These are phyloP conservation scores for Aspergillus diversus DNA, from an alignment of 495 filamentous ascomycete genomes.

Conservation along the genomic window DNA sequence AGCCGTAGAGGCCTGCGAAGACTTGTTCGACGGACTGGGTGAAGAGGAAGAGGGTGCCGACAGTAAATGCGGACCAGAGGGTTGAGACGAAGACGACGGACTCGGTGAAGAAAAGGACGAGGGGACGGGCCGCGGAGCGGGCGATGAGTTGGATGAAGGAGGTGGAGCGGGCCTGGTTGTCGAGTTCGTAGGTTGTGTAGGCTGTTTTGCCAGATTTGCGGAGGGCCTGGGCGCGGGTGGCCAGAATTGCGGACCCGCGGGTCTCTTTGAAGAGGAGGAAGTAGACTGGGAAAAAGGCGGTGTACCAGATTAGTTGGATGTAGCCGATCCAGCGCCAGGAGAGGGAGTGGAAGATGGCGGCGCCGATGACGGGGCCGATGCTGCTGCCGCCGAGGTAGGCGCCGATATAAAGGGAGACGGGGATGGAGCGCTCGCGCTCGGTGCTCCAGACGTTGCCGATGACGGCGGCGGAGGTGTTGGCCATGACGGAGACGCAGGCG, in stretches of 20 bases:
- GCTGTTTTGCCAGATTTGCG: constrained; percentile 34
- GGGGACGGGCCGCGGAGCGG: constrained; percentile 41
- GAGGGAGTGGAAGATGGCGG: constrained; percentile 41
- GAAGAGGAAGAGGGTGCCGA: constrained; percentile 56
- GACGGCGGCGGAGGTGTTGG: constrained; percentile 48
- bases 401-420: constrained; percentile 50
- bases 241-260: constrained; percentile 45
- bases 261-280: constrained; percentile 47
- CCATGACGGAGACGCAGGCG: constrained; percentile 46
- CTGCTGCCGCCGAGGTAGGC: constrained; percentile 46
- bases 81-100: constrained; percentile 55
- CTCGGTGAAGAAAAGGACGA: constrained; percentile 55
- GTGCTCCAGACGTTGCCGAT: constrained; percentile 54
- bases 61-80: constrained; percentile 54
- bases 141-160: constrained; percentile 28
- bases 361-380: constrained; percentile 53
- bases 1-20: constrained; percentile 38
- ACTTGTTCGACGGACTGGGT: constrained; percentile 51
- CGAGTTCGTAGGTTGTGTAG: constrained; percentile 44
- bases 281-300: constrained; percentile 42
- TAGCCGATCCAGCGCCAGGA: constrained; percentile 57
- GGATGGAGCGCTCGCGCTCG: constrained; percentile 44
- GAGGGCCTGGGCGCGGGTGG: constrained; percentile 34
- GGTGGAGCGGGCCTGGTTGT: constrained; percentile 19
- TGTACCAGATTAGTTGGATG: constrained; percentile 51